Evolutionary conservation across 2,329 filamentous ascomycete species (phyloP), one percentile per base, ranked within the genome.

Genomic region (Talaromyces sp.): DNA sequence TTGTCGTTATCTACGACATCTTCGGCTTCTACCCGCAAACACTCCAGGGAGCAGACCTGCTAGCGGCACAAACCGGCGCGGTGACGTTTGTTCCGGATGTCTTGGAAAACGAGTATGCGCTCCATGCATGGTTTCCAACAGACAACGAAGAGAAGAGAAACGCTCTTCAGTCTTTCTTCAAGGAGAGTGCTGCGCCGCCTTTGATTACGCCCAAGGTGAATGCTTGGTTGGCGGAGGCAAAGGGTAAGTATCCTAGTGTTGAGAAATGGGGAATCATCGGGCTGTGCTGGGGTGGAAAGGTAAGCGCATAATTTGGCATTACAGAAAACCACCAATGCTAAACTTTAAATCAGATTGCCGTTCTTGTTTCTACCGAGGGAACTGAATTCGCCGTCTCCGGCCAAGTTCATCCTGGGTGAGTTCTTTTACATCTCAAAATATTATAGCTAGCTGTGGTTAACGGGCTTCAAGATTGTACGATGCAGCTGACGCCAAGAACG

Each of bases 211-310:
- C 67, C 5, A 71, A 70, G 35, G 60, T 82, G 31, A 60, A 74
- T 18, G 65, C 66, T 9, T 66, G 78, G 1, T 68, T 78, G 2
- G 65, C 82, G 67, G 82, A 83, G 16, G 76, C 84, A 42, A 76
- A 81, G 69, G 78, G 76, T 3, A 79, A 82, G 69, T 83, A 84
- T 71, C 79, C 84, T 0, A 74, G 75, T 23, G 80, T 90, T 66
- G 80, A 82, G 71, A 83, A 81, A 58, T 86, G 85, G 80, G 87
- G 77, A n/a, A 77, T 86, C 58, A 67, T 88, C 48, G 88, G 88
- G 75, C 84, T 83, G 74, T 91, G 88, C 79, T 91, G 87, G 87
- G 88, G 88, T 66, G 88, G 86, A 67, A 91, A 91, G 77, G 83
- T 89, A 8, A 81, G 82, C 18, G 33, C 25, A 55, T 61, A 55